phyloP scores from a whole-genome alignment of 225 moss, liverwort and hornwort genomes.

The Bryum argenteum region DNA sequence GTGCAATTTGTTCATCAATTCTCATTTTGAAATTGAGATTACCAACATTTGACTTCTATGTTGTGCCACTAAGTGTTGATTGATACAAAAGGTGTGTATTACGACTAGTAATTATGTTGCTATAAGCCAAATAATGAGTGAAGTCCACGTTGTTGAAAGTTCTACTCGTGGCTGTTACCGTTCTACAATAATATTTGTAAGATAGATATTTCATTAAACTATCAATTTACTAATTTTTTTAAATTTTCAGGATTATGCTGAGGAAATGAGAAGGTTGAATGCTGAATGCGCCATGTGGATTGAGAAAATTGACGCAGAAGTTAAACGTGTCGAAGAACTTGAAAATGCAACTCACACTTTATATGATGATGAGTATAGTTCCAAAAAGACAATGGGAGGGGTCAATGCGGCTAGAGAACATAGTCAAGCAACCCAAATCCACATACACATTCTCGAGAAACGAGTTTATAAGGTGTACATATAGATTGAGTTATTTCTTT shows the following conservation, averaged over 20 bases:
- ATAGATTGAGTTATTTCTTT: neutral
- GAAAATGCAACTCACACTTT: slow-evolving; percentile 64
- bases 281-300: slow-evolving; percentile 57
- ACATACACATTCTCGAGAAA: slow-evolving; percentile 85
- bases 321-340: slow-evolving; percentile 66
- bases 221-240: neutral
- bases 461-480: slow-evolving; percentile 65
- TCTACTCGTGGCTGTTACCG: no score
- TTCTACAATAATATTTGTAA: no score
- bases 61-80: no score
- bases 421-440: slow-evolving; percentile 77
- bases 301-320: slow-evolving; percentile 70
- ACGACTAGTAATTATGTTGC: no score
- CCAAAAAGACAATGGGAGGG: slow-evolving; percentile 83
- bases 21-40: no score
- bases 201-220: no score
- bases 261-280: slow-evolving; percentile 56
- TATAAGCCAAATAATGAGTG: no score
- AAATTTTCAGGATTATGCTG: slow-evolving; percentile 43
- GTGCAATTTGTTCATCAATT: no score
- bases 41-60: no score
- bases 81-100: no score
- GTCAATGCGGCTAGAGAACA: slow-evolving; percentile 73
- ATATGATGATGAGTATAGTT: slow-evolving; percentile 73
- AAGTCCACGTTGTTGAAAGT: no score